Base-by-base conservation (phyloP, 805 yeast species). In the Spathaspora passalidarum region DNA sequence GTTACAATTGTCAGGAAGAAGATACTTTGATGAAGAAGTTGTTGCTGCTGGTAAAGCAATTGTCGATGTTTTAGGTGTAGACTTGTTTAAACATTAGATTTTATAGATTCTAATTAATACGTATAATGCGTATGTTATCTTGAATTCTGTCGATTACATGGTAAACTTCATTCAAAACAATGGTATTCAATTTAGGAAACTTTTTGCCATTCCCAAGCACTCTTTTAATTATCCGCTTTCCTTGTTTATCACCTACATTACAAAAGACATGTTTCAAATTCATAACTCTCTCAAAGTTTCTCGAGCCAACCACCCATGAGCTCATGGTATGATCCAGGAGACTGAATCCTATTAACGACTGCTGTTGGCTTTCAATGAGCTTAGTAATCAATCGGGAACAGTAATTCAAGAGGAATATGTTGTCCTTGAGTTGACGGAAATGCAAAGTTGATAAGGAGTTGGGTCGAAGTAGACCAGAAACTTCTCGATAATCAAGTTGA, bases 21-120 rank as follows among this genome's bases (percentile, higher is more conserved):
- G 83, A 59, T 79, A 78, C 55, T 66, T 60, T 40, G 84, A 79
- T 55, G 84, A 79, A 60, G 82, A 79, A 49, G 79, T 76, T 37
- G 76, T 78, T 37, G 78, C 77, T 40, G 76, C 70, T 18, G 72
- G 73, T 43, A 67, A 68, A 47, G 60, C 73, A 23, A 55, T 73
- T 37, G 66, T 59, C 25, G 70, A 70, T 38, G 51, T 71, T 26
- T 59, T 73, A 51, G 61, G 60, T 5, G 65, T 51, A 29, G 56
- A 59, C 35, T 59, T 59, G 40, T 56, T 46, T 32, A 55, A 53
- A 5, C 40, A 48, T 29, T 55, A 26, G 46, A 10, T 11, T 42
- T 17, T 6, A 18, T 36, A 13, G 7, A 18, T 35, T 35, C 4
- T 35, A 13, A 35, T 8, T 11, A 26, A 7, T 26, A 26, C 13